Evolutionary conservation across 768 basidiomycete species (phyloP).

Genomic region (Termitomyces sp.): DNA sequence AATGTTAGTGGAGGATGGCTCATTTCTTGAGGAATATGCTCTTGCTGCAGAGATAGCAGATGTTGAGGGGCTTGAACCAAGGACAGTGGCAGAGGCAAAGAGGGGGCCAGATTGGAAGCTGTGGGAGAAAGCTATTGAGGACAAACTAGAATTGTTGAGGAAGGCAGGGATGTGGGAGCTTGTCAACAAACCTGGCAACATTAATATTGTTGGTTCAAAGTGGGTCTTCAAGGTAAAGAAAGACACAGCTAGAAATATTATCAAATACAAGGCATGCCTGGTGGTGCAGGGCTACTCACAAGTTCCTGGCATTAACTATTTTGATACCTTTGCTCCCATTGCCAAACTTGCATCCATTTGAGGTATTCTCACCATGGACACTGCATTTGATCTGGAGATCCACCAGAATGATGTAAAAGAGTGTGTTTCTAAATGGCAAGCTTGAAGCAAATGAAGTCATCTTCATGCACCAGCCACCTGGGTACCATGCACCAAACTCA

Average conservation of each 20-base stretch:
- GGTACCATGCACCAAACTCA: slow-evolving; percentile 16
- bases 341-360: slow-evolving; percentile 4
- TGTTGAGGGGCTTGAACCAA: not conserved
- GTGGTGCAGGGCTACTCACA: slow-evolving; percentile 17
- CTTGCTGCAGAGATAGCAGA: not conserved
- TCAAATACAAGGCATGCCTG: not conserved
- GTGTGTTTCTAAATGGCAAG: slow-evolving; percentile 13
- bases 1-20: not conserved
- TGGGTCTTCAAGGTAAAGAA: not conserved
- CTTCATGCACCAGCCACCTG: slow-evolving; percentile 40
- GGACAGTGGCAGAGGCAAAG: not conserved
- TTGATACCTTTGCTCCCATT: not conserved
- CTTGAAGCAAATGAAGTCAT: slow-evolving; percentile 30
- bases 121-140: not conserved
- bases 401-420: not conserved
- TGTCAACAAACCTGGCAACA: not conserved
- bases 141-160: not conserved
- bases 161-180: slow-evolving; percentile 26
- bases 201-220: slow-evolving; percentile 22
- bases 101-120: not conserved
- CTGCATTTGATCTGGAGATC: not conserved
- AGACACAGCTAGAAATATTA: not conserved
- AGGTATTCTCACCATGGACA: not conserved
- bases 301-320: slow-evolving; percentile 14
- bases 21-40: not conserved